Percentiles rank a stretch among this genome's conserved stretches.
Evolutionary conservation across 352 stramenopile genomes (phyloP).

Genomic region (Pythium vanterpoolii): DNA sequence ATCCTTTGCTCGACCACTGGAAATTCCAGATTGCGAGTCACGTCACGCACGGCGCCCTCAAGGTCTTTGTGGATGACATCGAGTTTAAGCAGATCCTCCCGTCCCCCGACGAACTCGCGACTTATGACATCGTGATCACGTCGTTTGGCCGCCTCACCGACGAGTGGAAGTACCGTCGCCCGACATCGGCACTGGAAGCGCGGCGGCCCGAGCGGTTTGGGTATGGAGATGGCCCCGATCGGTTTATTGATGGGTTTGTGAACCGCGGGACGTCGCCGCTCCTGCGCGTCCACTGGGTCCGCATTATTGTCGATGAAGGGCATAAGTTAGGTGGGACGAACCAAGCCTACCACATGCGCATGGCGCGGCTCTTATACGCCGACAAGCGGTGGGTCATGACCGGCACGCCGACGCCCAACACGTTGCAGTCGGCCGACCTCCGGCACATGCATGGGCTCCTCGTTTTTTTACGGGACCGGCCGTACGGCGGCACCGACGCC

Average conservation of each 20-base stretch:
- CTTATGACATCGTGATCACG: constrained; percentile 72
- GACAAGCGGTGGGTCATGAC: constrained; percentile 96
- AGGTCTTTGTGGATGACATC: constrained; percentile 25
- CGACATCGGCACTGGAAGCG: constrained; percentile 54
- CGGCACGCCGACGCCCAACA: constrained; percentile 93
- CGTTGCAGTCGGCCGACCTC: constrained; percentile 79
- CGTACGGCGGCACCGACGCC: constrained; percentile 75
- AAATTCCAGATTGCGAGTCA: constrained; percentile 64
- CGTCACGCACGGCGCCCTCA: constrained; percentile 27
- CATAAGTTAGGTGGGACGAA: constrained; percentile 87
- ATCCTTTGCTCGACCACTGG: constrained; percentile 78
- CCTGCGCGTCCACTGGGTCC: constrained; percentile 73
- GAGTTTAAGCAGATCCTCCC: constrained; percentile 38
- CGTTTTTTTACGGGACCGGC: constrained; percentile 88
- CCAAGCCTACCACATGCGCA: constrained; percentile 66
- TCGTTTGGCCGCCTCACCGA: constrained; percentile 56
- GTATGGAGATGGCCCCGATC: constrained; percentile 43
- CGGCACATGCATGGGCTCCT: constrained; percentile 89
- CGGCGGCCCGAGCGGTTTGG: constrained; percentile 66
- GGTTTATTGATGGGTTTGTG: constrained; percentile 57
- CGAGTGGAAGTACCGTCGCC: constrained; percentile 66
- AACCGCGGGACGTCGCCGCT: constrained; percentile 55
- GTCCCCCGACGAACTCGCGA: constrained; percentile 37
- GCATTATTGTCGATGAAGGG: constrained; percentile 95
- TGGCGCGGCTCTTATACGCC: constrained; percentile 77